Evolutionary conservation across 2,329 filamentous ascomycete genomes (phyloP).

Genomic region (Ophioceras dolichostomum): DNA sequence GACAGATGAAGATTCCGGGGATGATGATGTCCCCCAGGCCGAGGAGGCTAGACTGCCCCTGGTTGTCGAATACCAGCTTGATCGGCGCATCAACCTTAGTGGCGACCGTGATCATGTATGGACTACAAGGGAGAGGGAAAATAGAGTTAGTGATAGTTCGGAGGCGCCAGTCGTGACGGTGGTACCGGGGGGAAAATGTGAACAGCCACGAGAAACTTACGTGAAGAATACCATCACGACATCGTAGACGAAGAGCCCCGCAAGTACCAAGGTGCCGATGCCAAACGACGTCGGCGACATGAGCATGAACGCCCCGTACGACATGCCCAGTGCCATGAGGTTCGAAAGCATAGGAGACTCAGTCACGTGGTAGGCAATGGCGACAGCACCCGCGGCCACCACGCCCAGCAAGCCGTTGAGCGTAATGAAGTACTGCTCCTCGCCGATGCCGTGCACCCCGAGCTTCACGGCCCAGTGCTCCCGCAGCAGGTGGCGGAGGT

Average conservation of each 20-base stretch:
- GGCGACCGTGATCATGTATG: conserved; percentile 78
- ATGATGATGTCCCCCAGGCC: conserved; percentile 91
- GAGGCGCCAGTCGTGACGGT: too few relatives aligned
- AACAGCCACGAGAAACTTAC: too few relatives aligned
- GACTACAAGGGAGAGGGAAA: conserved; percentile 27
- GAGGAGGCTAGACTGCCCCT: conserved; percentile 66
- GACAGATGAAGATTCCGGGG: conserved; percentile 78
- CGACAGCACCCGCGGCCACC: conserved; percentile 38
- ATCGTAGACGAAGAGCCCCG: conserved; percentile 84
- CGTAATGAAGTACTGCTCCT: conserved; percentile 33
- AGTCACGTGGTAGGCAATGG: conserved; percentile 57
- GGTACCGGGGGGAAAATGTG: too few relatives aligned
- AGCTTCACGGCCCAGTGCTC: conserved; percentile 39
- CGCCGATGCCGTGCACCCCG: conserved; percentile 36
- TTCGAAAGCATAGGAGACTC: conserved; percentile 56
- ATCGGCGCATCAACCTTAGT: conserved; percentile 85
- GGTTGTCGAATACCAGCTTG: conserved; percentile 66
- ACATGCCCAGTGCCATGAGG: conserved; percentile 75
- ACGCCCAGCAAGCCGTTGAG: conserved; percentile 45
- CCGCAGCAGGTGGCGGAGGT: conserved; percentile 33
- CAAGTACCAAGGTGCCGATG: conserved; percentile 67
- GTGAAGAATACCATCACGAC: conserved; percentile 84
- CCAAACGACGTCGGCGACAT: conserved; percentile 82
- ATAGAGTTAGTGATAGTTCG: too few relatives aligned
- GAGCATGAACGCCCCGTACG: conserved; percentile 68